These are phyloP conservation scores for Rutidosis leptorrhynchoides DNA, from an alignment of 129 eudicot genomes.

Conservation along the genomic window DNA sequence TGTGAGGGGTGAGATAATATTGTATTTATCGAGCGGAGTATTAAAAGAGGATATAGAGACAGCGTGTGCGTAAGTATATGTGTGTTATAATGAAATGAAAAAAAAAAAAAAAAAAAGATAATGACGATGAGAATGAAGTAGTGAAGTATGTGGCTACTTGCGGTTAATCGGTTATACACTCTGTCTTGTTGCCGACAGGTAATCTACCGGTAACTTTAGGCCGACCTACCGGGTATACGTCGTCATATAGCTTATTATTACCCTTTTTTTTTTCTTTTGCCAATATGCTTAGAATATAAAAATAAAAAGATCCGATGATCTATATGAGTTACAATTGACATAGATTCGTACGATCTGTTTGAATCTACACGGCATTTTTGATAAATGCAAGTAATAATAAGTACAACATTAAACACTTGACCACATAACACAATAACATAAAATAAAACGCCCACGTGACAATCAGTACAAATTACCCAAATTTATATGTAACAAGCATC, in stretches of 20 bases:
- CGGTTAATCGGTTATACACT: background rate
- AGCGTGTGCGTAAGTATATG: slow-evolving; percentile 13
- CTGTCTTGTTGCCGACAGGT: slow-evolving; percentile 41
- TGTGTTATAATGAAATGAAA: background rate
- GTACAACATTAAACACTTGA: no score
- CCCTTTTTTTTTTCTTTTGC: background rate
- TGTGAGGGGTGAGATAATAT: no score
- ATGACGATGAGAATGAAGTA: slow-evolving; percentile 26
- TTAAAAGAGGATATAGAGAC: slow-evolving; percentile 8
- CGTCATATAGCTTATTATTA: background rate
- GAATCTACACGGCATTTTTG: no score
- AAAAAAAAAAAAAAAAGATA: slow-evolving; percentile 1
- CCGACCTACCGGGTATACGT: background rate
- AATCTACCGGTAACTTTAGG: slow-evolving; percentile 17
- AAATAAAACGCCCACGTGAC: no score
- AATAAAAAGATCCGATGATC: no score
- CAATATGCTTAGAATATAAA: no score
- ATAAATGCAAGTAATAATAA: no score
- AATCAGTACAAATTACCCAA: no score
- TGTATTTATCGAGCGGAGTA: slow-evolving; percentile 21
- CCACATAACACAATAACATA: no score
- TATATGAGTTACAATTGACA: no score
- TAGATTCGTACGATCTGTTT: no score
- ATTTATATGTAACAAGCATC: no score
- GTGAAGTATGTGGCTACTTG: background rate